Base-by-base conservation (phyloP, 75 land plant species). In the Ceratopteris richardii region DNA sequence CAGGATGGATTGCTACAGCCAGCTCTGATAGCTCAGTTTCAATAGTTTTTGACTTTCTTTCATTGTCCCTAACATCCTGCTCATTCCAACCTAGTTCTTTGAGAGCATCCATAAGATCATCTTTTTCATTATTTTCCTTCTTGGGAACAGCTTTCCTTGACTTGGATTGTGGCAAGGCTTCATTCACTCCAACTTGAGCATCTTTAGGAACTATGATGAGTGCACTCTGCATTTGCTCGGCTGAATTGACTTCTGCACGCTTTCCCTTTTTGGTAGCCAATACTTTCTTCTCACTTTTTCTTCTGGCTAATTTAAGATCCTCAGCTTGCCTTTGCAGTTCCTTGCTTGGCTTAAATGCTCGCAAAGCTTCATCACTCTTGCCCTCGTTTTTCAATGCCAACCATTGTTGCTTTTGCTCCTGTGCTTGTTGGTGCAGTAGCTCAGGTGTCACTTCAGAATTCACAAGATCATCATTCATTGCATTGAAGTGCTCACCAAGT, bases 71-170 rank as follows among this genome's bases (percentile, higher is more conserved):
- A 10, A 92, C 62, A 57, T 85, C 96, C 36, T 56, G 69, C 37
- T 90, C 98, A 54, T 80, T 74, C 96, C 96, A 94, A 21, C 98
- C 98, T 29, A 94, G 66, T 58, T 86, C 96, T 76, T 69, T 94
- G 23, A 94, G 70, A 54, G 77, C 88, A 51, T 68, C 50, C 1
- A 75, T 21, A 33, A 90, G 63, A 50, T 86, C 91, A 68, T 82
- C 86, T 43, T 71, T 76, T 23, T 74, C 72, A 10, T 62, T 78
- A 53, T 56, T 65, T 13, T 51, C 33, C 51, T 29, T 57, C 31
- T 47, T 50, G 56, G 23, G 16, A 2, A 7, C n/a, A 23, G 17
- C n/a, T 11, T 40, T 40, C 18, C 19, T 58, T 40, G 16, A 26
- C 21, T 16, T 36, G 5, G 61, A 21, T 12, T 58, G 39, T 3